A percentile compares a stretch with the other conserved stretches of the same genome.
Evolutionary conservation across 2,329 filamentous ascomycete genomes (phyloP).

Genomic region (Capronia coronata): DNA sequence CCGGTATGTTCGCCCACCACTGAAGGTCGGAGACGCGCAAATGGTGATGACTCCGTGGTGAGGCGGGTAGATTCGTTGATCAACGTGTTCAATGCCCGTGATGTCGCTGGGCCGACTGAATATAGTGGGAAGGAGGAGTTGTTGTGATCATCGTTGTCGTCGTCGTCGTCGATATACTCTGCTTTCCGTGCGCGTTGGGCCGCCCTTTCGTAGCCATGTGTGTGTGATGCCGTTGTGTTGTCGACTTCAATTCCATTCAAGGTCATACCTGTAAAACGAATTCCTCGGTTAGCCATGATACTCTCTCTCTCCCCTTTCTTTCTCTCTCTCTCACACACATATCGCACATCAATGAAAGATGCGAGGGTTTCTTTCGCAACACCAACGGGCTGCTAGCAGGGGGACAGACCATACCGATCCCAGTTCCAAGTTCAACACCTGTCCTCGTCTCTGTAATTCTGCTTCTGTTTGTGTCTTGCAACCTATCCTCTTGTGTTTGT

Average conservation of each 20-base stretch:
- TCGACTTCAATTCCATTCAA: no score
- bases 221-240: no score
- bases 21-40: constrained; percentile 42
- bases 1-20: constrained; percentile 77
- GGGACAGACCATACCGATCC: constrained; percentile 29
- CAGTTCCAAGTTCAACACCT: constrained; percentile 1
- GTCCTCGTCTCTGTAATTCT: no score
- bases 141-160: no score
- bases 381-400: background rate
- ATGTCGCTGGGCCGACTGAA: constrained; percentile 45
- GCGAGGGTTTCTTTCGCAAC: background rate
- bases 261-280: constrained; percentile 3
- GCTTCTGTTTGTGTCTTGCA: no score
- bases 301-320: no score
- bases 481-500: no score
- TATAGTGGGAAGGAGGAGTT: constrained; percentile 36
- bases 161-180: constrained; percentile 2
- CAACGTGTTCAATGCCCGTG: constrained; percentile 59
- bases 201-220: background rate
- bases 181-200: background rate
- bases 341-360: no score
- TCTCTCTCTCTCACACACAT: no score
- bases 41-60: constrained; percentile 10
- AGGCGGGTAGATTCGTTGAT: constrained; percentile 34
- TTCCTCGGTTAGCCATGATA: background rate